Percentiles rank a stretch among this genome's conserved stretches.
Evolutionary conservation across 768 basidiomycete species (phyloP).

Genomic region (Lactarius pseudohatsudake): DNA sequence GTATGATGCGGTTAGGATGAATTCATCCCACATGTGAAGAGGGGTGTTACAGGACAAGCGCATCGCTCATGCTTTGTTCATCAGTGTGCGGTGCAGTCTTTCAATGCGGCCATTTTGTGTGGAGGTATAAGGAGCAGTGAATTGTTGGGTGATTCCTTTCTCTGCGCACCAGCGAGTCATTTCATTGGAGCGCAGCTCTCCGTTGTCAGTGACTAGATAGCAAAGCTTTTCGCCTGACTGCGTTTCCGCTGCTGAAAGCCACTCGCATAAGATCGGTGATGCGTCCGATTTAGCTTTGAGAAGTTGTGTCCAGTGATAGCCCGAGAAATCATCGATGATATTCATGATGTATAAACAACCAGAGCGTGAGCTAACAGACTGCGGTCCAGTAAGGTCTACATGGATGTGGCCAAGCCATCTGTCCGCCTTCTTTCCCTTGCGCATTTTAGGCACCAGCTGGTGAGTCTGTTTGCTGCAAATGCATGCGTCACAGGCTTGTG

Average conservation of each 20-base stretch:
- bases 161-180: conserved; percentile 3
- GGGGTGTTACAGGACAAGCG: no score
- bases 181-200: not conserved
- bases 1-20: conserved; percentile 3
- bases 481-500: not conserved
- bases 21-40: no score
- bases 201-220: conserved; percentile 4
- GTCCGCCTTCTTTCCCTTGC: not conserved
- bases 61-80: not conserved
- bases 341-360: not conserved
- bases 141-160: not conserved
- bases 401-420: not conserved
- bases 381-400: not conserved
- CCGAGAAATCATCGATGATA: no score
- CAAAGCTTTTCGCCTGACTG: not conserved
- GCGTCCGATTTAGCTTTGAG: conserved; percentile 5
- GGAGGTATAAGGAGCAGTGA: conserved; percentile 11
- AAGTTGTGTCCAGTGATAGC: not conserved
- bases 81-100: not conserved
- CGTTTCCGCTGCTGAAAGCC: not conserved
- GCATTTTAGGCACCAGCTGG: not conserved
- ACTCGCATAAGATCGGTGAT: not conserved
- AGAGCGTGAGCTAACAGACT: not conserved
- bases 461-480: not conserved
- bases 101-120: conserved; percentile 4